phyloP scores from a whole-genome alignment of 768 basidiomycete genomes.

The Auriscalpium microsporum region DNA sequence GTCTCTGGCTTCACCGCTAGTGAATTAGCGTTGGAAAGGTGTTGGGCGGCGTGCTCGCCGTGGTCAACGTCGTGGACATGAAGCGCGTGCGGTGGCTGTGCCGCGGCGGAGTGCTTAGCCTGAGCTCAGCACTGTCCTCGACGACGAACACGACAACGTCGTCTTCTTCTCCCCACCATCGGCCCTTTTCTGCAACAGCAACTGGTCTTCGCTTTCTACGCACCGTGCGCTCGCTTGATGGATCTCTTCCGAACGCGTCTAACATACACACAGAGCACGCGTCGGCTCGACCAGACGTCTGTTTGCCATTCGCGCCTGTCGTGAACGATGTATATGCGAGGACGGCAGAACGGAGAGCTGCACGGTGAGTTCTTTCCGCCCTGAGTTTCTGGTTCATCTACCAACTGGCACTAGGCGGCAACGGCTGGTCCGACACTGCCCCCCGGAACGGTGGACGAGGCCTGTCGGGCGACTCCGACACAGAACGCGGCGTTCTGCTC shows the following conservation, averaged over 20 bases:
- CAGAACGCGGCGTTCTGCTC: slow-evolving; percentile 24
- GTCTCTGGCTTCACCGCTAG: neutral
- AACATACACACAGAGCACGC: too few species aligned
- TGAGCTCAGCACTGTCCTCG: neutral
- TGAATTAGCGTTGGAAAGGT: neutral
- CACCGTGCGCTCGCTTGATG: too few species aligned
- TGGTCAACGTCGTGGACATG: neutral
- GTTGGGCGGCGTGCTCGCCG: neutral
- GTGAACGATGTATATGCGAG: neutral
- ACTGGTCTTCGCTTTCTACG: too few species aligned
- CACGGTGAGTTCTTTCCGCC: neutral
- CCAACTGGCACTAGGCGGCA: slow-evolving; percentile 3
- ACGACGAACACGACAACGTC: neutral
- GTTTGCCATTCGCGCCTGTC: neutral
- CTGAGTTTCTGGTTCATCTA: neutral
- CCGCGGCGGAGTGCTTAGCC: neutral
- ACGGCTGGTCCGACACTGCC: slow-evolving; percentile 10
- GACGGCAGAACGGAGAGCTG: neutral
- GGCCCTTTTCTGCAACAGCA: too few species aligned
- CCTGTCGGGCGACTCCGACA: slow-evolving; percentile 21
- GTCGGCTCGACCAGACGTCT: too few species aligned
- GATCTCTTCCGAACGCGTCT: too few species aligned
- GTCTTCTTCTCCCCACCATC: neutral
- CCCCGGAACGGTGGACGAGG: slow-evolving; percentile 12
- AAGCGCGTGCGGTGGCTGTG: neutral